Evolutionary conservation across 2,329 filamentous ascomycete genomes (phyloP).

Genomic region (Aaosphaeria pasadenensis): DNA sequence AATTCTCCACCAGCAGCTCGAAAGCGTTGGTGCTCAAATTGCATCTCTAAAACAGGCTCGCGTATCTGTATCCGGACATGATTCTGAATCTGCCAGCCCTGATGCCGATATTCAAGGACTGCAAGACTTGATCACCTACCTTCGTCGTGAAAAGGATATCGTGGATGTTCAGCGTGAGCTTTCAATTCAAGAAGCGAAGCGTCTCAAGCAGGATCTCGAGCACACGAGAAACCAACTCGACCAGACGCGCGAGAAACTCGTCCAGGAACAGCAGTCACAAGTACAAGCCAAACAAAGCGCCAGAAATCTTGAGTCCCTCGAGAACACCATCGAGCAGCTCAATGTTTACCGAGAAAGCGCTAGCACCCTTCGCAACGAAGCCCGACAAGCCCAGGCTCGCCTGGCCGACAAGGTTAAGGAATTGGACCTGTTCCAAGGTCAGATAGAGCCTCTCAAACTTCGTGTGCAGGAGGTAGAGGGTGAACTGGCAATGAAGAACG

Average conservation of each 20-base stretch:
- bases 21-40: slow-evolving; percentile 78
- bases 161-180: slow-evolving; percentile 94
- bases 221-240: slow-evolving; percentile 86
- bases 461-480: slow-evolving; percentile 80
- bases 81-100: slow-evolving; percentile 48
- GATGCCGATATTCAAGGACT: slow-evolving; percentile 69
- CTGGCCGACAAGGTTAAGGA: slow-evolving; percentile 71
- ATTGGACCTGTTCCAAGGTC: slow-evolving; percentile 69
- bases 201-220: slow-evolving; percentile 84
- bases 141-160: slow-evolving; percentile 95
- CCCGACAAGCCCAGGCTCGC: slow-evolving; percentile 72
- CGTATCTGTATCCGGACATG: slow-evolving; percentile 51
- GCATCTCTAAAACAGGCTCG: slow-evolving; percentile 75
- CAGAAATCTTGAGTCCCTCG: slow-evolving; percentile 81
- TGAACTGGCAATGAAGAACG: slow-evolving; percentile 75
- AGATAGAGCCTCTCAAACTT: slow-evolving; percentile 78
- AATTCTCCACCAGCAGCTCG: slow-evolving; percentile 83
- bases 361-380: slow-evolving; percentile 83
- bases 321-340: slow-evolving; percentile 92
- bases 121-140: slow-evolving; percentile 85
- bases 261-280: slow-evolving; percentile 79
- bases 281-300: slow-evolving; percentile 70
- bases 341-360: slow-evolving; percentile 96
- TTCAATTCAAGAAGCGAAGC: slow-evolving; percentile 81
- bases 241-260: slow-evolving; percentile 81